Conservation (phyloP, 2,329 filamentous ascomycete species). For the Domatiomyces globalis region DNA sequence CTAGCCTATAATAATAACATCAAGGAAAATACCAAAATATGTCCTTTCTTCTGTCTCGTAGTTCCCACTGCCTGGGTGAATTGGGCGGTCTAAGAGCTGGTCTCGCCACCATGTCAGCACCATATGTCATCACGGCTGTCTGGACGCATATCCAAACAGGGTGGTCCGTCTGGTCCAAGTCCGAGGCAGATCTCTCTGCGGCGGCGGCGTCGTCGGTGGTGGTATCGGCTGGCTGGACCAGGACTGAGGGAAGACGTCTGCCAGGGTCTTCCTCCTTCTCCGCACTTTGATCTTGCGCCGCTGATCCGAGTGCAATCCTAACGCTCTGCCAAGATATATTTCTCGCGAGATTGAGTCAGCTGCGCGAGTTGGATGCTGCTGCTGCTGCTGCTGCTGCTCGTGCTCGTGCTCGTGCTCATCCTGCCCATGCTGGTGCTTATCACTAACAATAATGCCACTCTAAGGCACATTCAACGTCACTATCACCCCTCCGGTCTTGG, state of each 20-base stretch:
- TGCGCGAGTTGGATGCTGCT: neutral
- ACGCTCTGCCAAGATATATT: neutral
- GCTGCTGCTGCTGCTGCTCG: neutral
- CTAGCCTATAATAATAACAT: neutral
- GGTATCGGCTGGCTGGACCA: neutral
- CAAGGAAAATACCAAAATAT: neutral
- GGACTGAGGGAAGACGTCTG: neutral
- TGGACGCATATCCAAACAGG: neutral
- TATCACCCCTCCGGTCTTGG: conserved; percentile 7
- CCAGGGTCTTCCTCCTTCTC: neutral
- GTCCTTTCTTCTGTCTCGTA: neutral
- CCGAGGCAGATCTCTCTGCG: neutral
- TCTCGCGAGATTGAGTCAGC: neutral
- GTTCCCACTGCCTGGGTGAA: neutral
- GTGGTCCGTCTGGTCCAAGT: neutral
- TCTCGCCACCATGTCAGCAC: neutral
- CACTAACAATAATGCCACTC: neutral
- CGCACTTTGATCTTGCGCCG: neutral
- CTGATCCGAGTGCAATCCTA: neutral
- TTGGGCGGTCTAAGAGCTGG: no score
- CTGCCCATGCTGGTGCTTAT: neutral
- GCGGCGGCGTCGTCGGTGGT: neutral
- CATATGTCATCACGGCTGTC: neutral
- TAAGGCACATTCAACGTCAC: conserved; percentile 8
- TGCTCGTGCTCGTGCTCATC: neutral